Conservation (phyloP, 108 stramenopile species). For the Mayamaea pseudoterrestris region DNA sequence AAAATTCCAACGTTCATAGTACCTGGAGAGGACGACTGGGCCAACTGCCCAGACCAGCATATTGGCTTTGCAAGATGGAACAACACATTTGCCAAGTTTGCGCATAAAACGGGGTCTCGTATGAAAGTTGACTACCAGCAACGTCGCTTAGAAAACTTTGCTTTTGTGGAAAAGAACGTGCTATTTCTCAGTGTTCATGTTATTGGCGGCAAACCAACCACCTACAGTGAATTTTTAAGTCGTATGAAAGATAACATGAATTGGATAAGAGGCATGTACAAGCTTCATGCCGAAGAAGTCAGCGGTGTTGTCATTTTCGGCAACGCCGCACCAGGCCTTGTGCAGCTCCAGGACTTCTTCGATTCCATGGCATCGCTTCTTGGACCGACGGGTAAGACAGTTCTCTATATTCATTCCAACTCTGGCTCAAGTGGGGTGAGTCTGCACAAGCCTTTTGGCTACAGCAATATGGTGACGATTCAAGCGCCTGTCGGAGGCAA, state of each 20-base stretch:
- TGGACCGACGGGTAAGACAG: constrained; percentile 24
- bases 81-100: constrained; percentile 18
- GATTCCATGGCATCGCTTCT: constrained; percentile 19
- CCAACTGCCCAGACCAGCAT: constrained; percentile 37
- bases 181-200: constrained; percentile 60
- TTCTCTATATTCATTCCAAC: constrained; percentile 64
- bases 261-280: constrained; percentile 42
- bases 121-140: constrained; percentile 34
- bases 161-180: constrained; percentile 49
- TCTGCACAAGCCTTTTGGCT: no score
- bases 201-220: constrained; percentile 34
- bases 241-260: constrained; percentile 43
- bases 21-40: constrained; percentile 69
- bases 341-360: constrained; percentile 48
- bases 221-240: constrained; percentile 22
- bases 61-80: constrained; percentile 38
- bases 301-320: constrained; percentile 59
- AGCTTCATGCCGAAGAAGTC: constrained; percentile 20
- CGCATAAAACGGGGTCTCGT: constrained; percentile 3
- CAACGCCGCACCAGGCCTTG: constrained; percentile 42
- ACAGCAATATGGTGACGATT: constrained; percentile 4
- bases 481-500: constrained; percentile 6
- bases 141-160: constrained; percentile 44
- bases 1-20: constrained; percentile 52
- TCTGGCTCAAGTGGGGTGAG: constrained; percentile 6